These are phyloP conservation scores for Wickerhamomyces sp. DNA, from an alignment of 1,139 yeast genomes.

Conservation along the genomic window DNA sequence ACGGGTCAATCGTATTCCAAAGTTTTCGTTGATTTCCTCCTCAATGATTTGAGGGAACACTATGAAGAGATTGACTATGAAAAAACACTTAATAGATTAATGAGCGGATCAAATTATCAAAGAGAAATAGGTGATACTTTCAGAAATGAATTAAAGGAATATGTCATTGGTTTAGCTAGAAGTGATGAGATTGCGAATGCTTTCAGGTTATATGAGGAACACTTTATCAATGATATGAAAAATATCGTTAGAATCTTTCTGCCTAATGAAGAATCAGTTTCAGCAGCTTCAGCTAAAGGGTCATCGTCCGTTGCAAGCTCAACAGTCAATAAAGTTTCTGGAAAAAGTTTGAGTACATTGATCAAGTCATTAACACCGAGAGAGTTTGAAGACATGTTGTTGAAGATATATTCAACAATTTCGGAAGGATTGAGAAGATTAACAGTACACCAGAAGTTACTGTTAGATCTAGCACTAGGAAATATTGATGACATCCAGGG, in stretches of 20 bases:
- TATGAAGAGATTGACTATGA: slow-evolving; percentile 41
- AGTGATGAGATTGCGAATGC: slow-evolving; percentile 65
- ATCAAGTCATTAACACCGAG: slow-evolving; percentile 61
- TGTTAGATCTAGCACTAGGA: slow-evolving; percentile 69
- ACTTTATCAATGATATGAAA: slow-evolving; percentile 64
- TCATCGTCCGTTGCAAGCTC: slow-evolving; percentile 18
- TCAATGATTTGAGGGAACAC: slow-evolving; percentile 58
- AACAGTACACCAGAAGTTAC: slow-evolving; percentile 70
- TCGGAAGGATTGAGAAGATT: slow-evolving; percentile 72
- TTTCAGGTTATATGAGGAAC: slow-evolving; percentile 62
- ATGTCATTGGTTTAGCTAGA: slow-evolving; percentile 51
- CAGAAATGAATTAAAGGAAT: slow-evolving; percentile 37
- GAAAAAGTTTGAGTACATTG: slow-evolving; percentile 43
- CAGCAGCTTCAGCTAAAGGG: slow-evolving; percentile 8
- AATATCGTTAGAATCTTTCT: slow-evolving; percentile 60
- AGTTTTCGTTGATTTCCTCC: slow-evolving; percentile 48
- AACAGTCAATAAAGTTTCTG: slow-evolving; percentile 19
- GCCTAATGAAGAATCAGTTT: slow-evolving; percentile 39
- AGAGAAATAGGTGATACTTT: slow-evolving; percentile 25
- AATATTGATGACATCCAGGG: slow-evolving; percentile 33
- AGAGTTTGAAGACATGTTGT: slow-evolving; percentile 72
- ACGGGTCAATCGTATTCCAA: slow-evolving; percentile 68
- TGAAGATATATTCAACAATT: slow-evolving; percentile 54
- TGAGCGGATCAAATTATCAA: slow-evolving; percentile 15
- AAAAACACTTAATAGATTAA: slow-evolving; percentile 51